Evolutionary conservation across 1,284 basidiomycete genomes (phyloP), one percentile per base, ranked within the genome.

Genomic region (Volvariella volvacea): DNA sequence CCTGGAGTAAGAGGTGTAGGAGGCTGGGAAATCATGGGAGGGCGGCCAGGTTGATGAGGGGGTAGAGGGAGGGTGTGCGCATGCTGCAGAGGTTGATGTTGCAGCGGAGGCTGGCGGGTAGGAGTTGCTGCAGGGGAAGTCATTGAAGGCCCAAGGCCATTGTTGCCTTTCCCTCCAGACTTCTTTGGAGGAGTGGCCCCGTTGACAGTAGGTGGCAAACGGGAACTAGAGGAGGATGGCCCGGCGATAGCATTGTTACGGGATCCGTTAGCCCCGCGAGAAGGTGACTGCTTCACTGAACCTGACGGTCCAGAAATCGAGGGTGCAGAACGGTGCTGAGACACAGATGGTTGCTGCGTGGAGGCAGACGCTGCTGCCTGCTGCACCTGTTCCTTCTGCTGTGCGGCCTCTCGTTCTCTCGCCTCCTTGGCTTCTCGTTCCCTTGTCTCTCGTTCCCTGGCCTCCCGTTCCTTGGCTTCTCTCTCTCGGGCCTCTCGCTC

Each of bases 391-490:
- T 28, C 25, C 25, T 28, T 28, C 25, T 6, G 25, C 12, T 28
- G 25, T 50, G 59, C 56, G 22, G 53, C 53, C 4, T 70, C 64
- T 45, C 73, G 71, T 51, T 72, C 71, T 47, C 55, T 56, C 9
- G 66, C 67, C 45, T 76, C 74, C 37, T 46, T 37, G 31, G 54
- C 55, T 42, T 53, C 54, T 38, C 56, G 55, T 47, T 58, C 69
- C 55, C 63, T 72, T 32, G 54, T 55, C 43, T 53, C 54, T 38
- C 56, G 55, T 47, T 58, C 69, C 55, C 63, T 72, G 54, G 79
- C 76, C 56, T 71, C 69, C 53, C 70, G 71, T 64, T 81, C 82
- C 59, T 70, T 79, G 49, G 73, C 72, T 22, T 71, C 68, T 50
- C 59, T 62, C 54, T 80, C 78, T 28, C 50, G 51, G 32, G 55